Conservation (phyloP, 192 early-diverging fungal species). For the Phycomyces blakesleeanus region DNA sequence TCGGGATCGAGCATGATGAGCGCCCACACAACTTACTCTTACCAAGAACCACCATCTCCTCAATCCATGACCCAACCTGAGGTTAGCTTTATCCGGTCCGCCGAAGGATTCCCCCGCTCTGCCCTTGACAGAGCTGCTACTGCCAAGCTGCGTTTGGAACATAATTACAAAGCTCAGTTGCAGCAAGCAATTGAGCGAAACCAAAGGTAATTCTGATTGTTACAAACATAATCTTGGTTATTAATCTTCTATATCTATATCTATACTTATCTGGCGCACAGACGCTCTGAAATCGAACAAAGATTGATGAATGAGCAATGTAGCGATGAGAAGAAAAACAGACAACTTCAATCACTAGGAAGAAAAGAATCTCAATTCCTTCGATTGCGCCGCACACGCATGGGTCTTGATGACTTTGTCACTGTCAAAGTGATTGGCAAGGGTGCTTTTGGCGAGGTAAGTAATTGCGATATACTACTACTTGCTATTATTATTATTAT, state of each 20-base stretch:
- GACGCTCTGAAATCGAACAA: constrained; percentile 78
- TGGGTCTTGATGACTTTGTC: constrained; percentile 88
- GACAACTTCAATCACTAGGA: constrained; percentile 75
- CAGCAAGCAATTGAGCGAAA: constrained; percentile 86
- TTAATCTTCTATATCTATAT: background rate
- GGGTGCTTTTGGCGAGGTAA: constrained; percentile 95
- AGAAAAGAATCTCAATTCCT: constrained; percentile 93
- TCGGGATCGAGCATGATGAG: background rate
- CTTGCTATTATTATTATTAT: no score
- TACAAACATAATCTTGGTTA: background rate
- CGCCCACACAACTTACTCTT: constrained; percentile 19
- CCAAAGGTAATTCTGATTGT: constrained; percentile 48
- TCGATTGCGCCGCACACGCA: constrained; percentile 81
- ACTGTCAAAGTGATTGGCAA: constrained; percentile 98
- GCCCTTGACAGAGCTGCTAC: constrained; percentile 84
- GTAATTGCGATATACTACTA: no score
- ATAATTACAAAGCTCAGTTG: constrained; percentile 88
- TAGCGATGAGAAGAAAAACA: constrained; percentile 83
- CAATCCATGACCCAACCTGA: constrained; percentile 20
- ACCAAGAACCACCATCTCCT: constrained; percentile 10
- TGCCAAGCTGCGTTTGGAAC: constrained; percentile 88
- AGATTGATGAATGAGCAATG: constrained; percentile 68
- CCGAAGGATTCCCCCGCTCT: constrained; percentile 70
- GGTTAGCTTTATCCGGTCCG: constrained; percentile 62
- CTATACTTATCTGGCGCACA: constrained; percentile 15